phyloP scores from a whole-genome alignment of 169 alveolate genomes.

The Babesia bovis region DNA sequence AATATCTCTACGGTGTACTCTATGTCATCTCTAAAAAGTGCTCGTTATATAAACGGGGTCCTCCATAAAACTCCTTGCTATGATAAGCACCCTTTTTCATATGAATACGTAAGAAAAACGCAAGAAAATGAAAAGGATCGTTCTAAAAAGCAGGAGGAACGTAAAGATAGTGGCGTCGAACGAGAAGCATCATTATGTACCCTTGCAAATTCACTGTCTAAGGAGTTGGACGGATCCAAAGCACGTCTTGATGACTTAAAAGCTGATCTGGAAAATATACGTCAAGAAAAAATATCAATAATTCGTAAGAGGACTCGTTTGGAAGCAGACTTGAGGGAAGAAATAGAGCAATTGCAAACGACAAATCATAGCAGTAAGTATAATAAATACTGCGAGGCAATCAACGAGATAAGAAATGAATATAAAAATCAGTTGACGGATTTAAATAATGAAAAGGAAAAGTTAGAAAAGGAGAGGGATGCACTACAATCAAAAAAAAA shows the following conservation, averaged over 20 bases:
- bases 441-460: conserved; percentile 13
- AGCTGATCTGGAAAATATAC: conserved; percentile 5
- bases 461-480: conserved; percentile 16
- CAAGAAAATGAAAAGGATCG: conserved; percentile 5
- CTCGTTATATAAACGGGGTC: conserved; percentile 52
- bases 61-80: conserved; percentile 45
- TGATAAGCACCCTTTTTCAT: conserved; percentile 47
- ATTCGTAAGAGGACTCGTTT: conserved; percentile 42
- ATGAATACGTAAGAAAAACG: conserved; percentile 27
- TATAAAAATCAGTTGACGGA: conserved; percentile 31
- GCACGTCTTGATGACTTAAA: neutral
- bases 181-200: conserved; percentile 26
- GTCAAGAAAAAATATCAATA: conserved; percentile 22
- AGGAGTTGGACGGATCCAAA: conserved; percentile 23
- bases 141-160: conserved; percentile 18
- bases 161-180: conserved; percentile 21
- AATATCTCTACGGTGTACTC: conserved; percentile 47
- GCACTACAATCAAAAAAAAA: conserved; percentile 24
- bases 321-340: conserved; percentile 52
- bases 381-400: conserved; percentile 14
- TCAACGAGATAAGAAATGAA: conserved; percentile 8
- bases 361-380: conserved; percentile 8
- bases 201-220: neutral
- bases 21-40: conserved; percentile 28
- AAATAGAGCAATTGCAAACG: conserved; percentile 3